Percentiles rank a stretch among this genome's conserved stretches.
phyloP scores from a whole-genome alignment of 345 rosid species.

The Hevea brasiliensis region DNA sequence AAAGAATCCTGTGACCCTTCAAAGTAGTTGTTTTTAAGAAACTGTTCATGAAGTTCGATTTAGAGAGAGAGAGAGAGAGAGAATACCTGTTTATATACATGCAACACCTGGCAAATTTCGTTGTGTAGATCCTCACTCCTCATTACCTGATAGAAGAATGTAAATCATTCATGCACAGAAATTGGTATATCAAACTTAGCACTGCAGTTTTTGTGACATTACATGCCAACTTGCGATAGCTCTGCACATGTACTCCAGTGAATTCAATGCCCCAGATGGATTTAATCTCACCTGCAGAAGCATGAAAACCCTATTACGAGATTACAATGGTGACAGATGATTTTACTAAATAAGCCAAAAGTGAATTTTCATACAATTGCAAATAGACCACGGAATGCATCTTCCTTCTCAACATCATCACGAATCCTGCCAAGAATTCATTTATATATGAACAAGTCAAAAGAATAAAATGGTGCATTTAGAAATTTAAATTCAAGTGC shows the following conservation, averaged over 20 bases:
- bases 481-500: background rate
- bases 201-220: conserved; percentile 29
- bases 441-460: background rate
- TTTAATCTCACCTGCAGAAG: conserved; percentile 68
- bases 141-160: conserved; percentile 49
- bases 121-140: conserved; percentile 69
- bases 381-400: conserved; percentile 92
- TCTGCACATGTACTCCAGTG: conserved; percentile 77
- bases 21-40: background rate
- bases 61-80: background rate
- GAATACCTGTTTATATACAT: conserved; percentile 80
- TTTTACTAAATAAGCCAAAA: background rate
- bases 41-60: background rate
- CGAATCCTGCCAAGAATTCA: conserved; percentile 59
- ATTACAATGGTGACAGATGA: background rate
- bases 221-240: conserved; percentile 98
- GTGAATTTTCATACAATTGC: conserved; percentile 58
- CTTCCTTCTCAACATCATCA: conserved; percentile 95
- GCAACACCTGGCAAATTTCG: conserved; percentile 85
- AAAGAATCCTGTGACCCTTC: too few species aligned
- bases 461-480: background rate
- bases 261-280: conserved; percentile 84
- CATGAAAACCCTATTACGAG: background rate
- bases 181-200: background rate
- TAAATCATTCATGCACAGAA: background rate